These are phyloP conservation scores for Laetiporus sulphureus DNA, from an alignment of 1,284 basidiomycete species.

Conservation along the genomic window DNA sequence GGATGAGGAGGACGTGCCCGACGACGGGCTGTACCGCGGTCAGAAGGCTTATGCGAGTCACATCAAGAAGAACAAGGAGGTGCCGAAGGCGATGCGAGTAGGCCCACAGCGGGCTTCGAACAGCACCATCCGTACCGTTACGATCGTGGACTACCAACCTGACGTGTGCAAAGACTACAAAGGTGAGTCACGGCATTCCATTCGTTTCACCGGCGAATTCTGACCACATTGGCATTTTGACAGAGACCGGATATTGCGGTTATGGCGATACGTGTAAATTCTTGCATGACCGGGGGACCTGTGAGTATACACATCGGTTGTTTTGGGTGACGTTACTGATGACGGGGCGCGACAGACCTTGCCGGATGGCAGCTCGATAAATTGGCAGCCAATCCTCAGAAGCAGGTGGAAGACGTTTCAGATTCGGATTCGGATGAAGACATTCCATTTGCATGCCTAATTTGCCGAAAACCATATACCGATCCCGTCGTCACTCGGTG, in stretches of 20 bases:
- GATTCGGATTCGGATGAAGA: constrained; percentile 59
- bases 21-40: constrained; percentile 89
- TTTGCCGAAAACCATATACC: constrained; percentile 92
- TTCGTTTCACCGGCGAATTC: constrained; percentile 9
- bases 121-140: constrained; percentile 90
- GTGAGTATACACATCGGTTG: too few species aligned
- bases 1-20: constrained; percentile 55
- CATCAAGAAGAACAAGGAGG: constrained; percentile 73
- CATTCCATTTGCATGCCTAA: constrained; percentile 94
- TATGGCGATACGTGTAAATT: constrained; percentile 99
- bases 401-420: constrained; percentile 50
- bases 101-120: constrained; percentile 77
- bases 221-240: constrained; percentile 5
- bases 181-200: constrained; percentile 44
- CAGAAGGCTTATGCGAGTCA: constrained; percentile 79
- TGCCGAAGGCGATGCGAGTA: constrained; percentile 85
- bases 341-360: constrained; percentile 74
- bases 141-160: constrained; percentile 96
- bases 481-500: constrained; percentile 96
- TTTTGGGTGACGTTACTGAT: too few species aligned
- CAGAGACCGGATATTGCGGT: constrained; percentile 98
- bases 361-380: constrained; percentile 98
- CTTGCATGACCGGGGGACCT: constrained; percentile 83
- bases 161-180: constrained; percentile 99
- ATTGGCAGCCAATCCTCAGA: constrained; percentile 61